Percentiles rank a stretch among this genome's conserved stretches.
These are phyloP conservation scores for Aspergillus brunneoviolaceus DNA, from an alignment of 2,329 filamentous ascomycete genomes.

Conservation along the genomic window DNA sequence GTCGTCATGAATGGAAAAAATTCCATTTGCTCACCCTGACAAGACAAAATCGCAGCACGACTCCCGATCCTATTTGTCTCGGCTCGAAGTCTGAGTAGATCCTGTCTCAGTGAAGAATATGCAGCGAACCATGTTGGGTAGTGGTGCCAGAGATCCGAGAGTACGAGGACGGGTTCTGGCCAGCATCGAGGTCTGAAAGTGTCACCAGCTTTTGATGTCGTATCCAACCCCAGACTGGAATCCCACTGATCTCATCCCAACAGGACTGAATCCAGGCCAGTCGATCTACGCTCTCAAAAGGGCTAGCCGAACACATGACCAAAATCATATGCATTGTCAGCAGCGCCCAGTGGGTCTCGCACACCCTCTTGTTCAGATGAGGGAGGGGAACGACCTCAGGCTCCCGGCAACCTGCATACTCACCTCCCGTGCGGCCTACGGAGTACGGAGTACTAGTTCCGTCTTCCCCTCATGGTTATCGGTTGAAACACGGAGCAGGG, in stretches of 20 bases:
- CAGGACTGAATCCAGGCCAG: slow-evolving; percentile 9
- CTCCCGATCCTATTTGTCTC: not conserved
- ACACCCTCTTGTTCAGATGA: slow-evolving; percentile 5
- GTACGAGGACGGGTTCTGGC: not conserved
- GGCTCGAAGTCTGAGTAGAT: not conserved
- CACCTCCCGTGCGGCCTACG: not conserved
- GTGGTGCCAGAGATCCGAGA: not conserved
- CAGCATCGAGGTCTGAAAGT: not conserved
- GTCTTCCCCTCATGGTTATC: not conserved
- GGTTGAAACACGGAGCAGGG: slow-evolving; percentile 7
- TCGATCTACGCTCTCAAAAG: slow-evolving; percentile 8
- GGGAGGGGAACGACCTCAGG: not conserved
- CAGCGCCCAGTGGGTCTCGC: slow-evolving; percentile 18
- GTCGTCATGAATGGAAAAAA: not conserved
- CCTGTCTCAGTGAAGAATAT: not conserved
- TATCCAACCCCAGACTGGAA: not conserved
- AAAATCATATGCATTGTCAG: slow-evolving; percentile 24
- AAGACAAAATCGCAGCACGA: not conserved
- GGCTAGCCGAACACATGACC: slow-evolving; percentile 24
- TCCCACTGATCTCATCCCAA: not conserved
- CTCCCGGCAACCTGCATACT: slow-evolving; percentile 6
- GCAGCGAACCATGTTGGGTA: not conserved
- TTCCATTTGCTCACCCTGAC: not conserved
- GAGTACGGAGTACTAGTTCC: not conserved
- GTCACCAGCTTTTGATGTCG: not conserved